Evolutionary conservation across 2,329 filamentous ascomycete species (phyloP), one percentile per base, ranked within the genome.

Genomic region (Penicillium polonicum): DNA sequence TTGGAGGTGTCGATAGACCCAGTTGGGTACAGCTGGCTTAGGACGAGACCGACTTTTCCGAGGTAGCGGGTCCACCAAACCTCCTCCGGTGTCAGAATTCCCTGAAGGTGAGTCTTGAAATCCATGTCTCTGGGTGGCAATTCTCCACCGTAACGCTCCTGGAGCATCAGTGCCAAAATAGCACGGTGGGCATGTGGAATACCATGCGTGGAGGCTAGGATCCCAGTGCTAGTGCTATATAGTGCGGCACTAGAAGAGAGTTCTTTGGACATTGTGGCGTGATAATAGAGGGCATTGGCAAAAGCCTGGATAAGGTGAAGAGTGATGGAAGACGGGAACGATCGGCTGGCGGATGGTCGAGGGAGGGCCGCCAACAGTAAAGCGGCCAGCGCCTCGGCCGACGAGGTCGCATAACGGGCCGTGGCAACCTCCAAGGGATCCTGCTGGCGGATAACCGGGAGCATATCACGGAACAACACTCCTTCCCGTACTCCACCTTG

Each of bases 401-500:
- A 83, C 0, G 71, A 69, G 6, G 66, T 60, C 0, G 83, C 83
- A 60, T 81, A 83, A 1, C 74, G 76, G 15, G 71, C 69, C 0
- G 86, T 88, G 2, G 84, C 85, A 0, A 85, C 83, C 23, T 84
- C 77, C 0, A 95, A 75, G 0, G 91, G 90, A 65, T 88, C 82
- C 63, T 83, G 80, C 56, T 86, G 83, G 58, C 88, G 84, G 10
- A 88, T 73, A 0, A 79, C 69, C 0, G 74, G 67, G 0, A 85
- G 80, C 27, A 96, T 82, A 58, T 83, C 86, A 3, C 65, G 64
- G 76, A 90, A 90, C 42, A 95, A 77, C n/a, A 86, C 85, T 1
- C 92, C 92, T 74, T 96, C 91, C 43, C 91, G 82, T 60, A 96
- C 92, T 12, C 91, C 92, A 9, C 92, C 90, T 65, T 90, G 88